These are phyloP conservation scores for Plasmodium yoelii DNA, from an alignment of 169 alveolate species.

Conservation along the genomic window DNA sequence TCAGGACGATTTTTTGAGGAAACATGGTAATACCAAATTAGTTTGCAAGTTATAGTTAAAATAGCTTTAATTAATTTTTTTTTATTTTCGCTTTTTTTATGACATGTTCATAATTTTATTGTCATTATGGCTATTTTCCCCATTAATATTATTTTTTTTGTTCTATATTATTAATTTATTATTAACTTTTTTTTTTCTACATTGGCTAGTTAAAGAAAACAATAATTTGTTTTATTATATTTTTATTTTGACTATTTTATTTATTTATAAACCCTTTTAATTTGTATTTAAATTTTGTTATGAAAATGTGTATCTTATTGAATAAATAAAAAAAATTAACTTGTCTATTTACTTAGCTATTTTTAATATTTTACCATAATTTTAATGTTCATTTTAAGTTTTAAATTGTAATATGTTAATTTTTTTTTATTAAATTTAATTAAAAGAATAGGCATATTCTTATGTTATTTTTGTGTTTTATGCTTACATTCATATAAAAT, in stretches of 20 bases:
- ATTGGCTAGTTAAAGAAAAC: constrained; percentile 22
- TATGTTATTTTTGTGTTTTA: too few species aligned
- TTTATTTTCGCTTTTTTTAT: constrained; percentile 9
- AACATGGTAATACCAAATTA: constrained; percentile 72
- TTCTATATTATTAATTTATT: constrained; percentile 11
- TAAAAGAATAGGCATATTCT: too few species aligned
- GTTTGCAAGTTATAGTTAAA: not conserved
- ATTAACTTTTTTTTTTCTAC: not conserved
- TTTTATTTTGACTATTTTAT: not conserved
- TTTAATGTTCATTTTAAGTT: not conserved
- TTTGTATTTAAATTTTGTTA: constrained; percentile 2
- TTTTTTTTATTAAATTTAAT: too few species aligned
- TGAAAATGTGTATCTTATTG: not conserved
- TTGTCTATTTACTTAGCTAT: too few species aligned
- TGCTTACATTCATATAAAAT: too few species aligned
- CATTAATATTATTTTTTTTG: constrained; percentile 4
- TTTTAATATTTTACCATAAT: constrained; percentile 1
- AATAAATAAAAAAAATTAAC: not conserved
- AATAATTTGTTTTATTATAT: not conserved
- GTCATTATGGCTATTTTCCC: not conserved
- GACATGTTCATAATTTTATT: constrained; percentile 12
- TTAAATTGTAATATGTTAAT: too few species aligned
- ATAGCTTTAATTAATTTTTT: constrained; percentile 2
- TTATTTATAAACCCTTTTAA: constrained; percentile 12
- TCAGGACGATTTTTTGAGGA: constrained; percentile 78